Percentiles rank a stretch among this genome's conserved stretches.
Conservation (phyloP, 371 early-diverging fungal genomes). For the Lichtheimia corymbifera region DNA sequence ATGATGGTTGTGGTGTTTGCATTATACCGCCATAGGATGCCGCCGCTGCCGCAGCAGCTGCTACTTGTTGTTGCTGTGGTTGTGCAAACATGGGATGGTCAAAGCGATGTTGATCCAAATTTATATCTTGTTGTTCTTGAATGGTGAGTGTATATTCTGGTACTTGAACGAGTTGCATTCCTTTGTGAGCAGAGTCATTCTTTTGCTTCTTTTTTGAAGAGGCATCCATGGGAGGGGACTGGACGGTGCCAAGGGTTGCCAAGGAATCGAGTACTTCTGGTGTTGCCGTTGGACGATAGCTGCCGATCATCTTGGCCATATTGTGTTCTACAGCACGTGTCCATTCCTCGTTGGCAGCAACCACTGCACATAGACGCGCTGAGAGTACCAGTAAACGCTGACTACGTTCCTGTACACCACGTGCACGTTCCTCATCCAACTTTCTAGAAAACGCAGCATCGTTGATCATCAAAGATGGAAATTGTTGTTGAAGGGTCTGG, state of each 20-base stretch:
- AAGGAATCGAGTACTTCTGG: background rate
- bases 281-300: constrained; percentile 26
- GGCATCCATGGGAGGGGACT: background rate
- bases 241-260: background rate
- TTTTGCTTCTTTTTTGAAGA: background rate
- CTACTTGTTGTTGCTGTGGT: background rate
- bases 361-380: constrained; percentile 37
- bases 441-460: constrained; percentile 63
- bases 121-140: background rate
- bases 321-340: constrained; percentile 31
- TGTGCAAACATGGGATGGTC: background rate
- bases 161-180: constrained; percentile 1
- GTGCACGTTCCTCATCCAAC: constrained; percentile 60
- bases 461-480: constrained; percentile 60
- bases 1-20: constrained; percentile 5
- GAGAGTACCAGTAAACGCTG: constrained; percentile 30
- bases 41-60: background rate
- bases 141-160: background rate
- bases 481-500: constrained; percentile 54
- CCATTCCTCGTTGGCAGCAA: constrained; percentile 42
- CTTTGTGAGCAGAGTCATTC: background rate
- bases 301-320: constrained; percentile 32
- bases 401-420: constrained; percentile 36
- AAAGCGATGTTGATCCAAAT: background rate
- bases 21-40: background rate